Evolutionary conservation across 2,329 filamentous ascomycete species (phyloP), one percentile per base, ranked within the genome.

Genomic region (Acephala macrosclerotiorum): DNA sequence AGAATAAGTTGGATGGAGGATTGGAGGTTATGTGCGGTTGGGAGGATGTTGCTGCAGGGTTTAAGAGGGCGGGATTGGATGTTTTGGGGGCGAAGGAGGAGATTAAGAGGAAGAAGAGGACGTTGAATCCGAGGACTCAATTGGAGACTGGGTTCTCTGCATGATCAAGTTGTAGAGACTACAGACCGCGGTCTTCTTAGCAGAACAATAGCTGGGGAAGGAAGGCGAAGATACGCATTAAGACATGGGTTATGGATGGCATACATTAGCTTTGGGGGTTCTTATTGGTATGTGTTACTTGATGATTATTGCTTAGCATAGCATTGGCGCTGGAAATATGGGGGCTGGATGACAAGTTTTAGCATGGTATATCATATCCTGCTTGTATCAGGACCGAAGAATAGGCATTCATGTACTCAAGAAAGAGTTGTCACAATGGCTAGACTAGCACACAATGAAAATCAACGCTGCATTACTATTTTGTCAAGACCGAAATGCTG

Each of bases 1-100:
- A 49, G 22, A 66, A 26, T 8, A 70, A 57, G 29, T 61, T 62
- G 22, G 65, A 68, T 53, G 69, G 70, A 11, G 60, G 49, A 3
- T 49, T 67, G 4, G 64, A 70, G 58, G 61, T 72, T n/a, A 42
- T 70, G 40, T 74, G 72, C 53, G 58, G 49, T 12, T 74, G 72
- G 72, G 55, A 61, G 18, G 71, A 72, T 42, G 55, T 74, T 9
- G 38, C 55, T 45, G 60, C 66, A 14, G 72, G 64, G 0, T 26
- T 73, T 14, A 61, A 63, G 45, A 55, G 42, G 25, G 64, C 61
- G 7, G 63, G 64, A 4, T 47, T 72, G 22, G 26, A 64, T 12
- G 11, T 35, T 11, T 6, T 22, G 14, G 66, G 40, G 9, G 29
- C 14, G 36, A 60, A 40, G 29, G 47, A 42, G 42, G 55, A 18